These are phyloP conservation scores for Mycena rosella DNA, from an alignment of 768 basidiomycete species.

Conservation along the genomic window DNA sequence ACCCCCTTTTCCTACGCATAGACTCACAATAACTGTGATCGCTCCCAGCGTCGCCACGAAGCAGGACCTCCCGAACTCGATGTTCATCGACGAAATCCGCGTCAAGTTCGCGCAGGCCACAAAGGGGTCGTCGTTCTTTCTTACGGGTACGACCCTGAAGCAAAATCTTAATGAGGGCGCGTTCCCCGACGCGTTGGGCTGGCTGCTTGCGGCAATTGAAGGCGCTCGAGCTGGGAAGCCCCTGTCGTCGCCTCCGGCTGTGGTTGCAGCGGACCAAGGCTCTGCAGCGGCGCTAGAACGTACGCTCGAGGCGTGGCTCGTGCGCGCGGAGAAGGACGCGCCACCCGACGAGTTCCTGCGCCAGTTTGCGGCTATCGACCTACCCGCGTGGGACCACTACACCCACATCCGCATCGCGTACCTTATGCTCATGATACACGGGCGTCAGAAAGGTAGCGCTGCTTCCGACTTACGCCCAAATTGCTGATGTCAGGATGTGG, in stretches of 20 bases:
- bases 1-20: background rate
- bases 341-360: slow-evolving; percentile 50
- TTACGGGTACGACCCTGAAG: slow-evolving; percentile 44
- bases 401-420: slow-evolving; percentile 63
- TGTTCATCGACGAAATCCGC: slow-evolving; percentile 64
- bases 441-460: slow-evolving; percentile 56
- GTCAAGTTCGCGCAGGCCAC: slow-evolving; percentile 47
- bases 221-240: slow-evolving; percentile 34
- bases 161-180: slow-evolving; percentile 42
- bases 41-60: slow-evolving; percentile 60
- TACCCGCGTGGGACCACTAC: slow-evolving; percentile 64
- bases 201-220: slow-evolving; percentile 52
- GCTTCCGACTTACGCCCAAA: background rate
- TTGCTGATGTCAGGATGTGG: background rate
- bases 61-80: slow-evolving; percentile 67
- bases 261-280: background rate
- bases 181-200: slow-evolving; percentile 56
- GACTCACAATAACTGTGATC: background rate
- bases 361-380: slow-evolving; percentile 49
- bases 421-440: slow-evolving; percentile 53
- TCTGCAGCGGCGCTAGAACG: slow-evolving; percentile 19
- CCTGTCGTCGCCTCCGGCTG: background rate
- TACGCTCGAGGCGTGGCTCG: slow-evolving; percentile 54
- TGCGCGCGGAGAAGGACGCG: slow-evolving; percentile 46
- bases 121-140: slow-evolving; percentile 42